Percentiles rank a stretch among this genome's conserved stretches.
phyloP scores from a whole-genome alignment of 2,329 filamentous ascomycete species.

The Aureobasidium melanogenum region DNA sequence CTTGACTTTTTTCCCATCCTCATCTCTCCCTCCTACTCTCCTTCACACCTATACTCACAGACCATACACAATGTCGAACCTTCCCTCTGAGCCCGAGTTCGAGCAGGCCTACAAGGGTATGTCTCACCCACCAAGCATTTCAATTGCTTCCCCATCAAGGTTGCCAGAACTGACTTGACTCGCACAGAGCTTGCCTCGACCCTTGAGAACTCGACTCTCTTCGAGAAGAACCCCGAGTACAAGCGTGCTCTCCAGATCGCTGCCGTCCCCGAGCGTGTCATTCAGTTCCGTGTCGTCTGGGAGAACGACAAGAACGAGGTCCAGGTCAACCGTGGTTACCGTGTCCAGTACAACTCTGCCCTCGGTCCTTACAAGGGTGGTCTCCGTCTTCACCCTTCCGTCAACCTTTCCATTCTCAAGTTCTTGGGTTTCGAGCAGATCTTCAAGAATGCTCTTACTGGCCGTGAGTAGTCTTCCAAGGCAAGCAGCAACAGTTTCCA shows the following conservation, averaged over 20 bases:
- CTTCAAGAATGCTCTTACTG: slow-evolving; percentile 98
- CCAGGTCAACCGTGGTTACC: slow-evolving; percentile 89
- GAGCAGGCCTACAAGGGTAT: slow-evolving; percentile 95
- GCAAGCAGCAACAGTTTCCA: neutral
- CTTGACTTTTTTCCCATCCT: neutral
- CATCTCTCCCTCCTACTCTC: neutral
- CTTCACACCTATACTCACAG: neutral
- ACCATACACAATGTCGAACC: slow-evolving; percentile 49
- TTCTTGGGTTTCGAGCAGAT: slow-evolving; percentile 99
- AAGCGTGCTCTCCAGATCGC: slow-evolving; percentile 79
- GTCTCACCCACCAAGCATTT: slow-evolving; percentile 20
- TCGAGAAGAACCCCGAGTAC: slow-evolving; percentile 91
- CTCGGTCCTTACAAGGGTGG: slow-evolving; percentile 98
- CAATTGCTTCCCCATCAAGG: neutral
- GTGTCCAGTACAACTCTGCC: slow-evolving; percentile 97
- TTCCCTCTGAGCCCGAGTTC: slow-evolving; percentile 88
- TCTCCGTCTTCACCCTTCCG: slow-evolving; percentile 84
- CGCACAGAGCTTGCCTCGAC: slow-evolving; percentile 82
- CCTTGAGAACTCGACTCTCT: slow-evolving; percentile 87
- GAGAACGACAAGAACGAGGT: slow-evolving; percentile 84
- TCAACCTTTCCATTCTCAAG: slow-evolving; percentile 74
- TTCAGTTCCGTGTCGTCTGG: slow-evolving; percentile 97
- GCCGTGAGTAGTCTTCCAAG: slow-evolving; percentile 51
- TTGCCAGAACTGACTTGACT: neutral
- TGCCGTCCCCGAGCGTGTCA: slow-evolving; percentile 85